phyloP scores from a whole-genome alignment of 768 basidiomycete species.

The Sistotremastrum suecicum region DNA sequence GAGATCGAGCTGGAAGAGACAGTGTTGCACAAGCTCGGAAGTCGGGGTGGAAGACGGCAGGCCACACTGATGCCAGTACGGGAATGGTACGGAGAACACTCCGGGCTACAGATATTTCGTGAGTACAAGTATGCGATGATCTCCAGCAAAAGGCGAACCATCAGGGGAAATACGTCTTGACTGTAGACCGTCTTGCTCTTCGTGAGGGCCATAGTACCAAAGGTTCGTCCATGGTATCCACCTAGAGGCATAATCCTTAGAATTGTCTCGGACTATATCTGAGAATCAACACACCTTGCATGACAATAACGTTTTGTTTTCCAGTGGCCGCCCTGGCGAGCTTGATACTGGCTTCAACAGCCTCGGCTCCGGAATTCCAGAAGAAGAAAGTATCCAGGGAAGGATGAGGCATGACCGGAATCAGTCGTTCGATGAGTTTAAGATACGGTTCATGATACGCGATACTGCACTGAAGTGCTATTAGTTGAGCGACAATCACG shows the following conservation, averaged over 20 bases:
- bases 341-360: constrained; percentile 81
- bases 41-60: constrained; percentile 39
- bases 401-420: constrained; percentile 81
- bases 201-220: constrained; percentile 88
- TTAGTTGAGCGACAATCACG: background rate
- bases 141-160: constrained; percentile 35
- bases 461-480: constrained; percentile 57
- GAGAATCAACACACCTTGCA: constrained; percentile 51
- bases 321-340: constrained; percentile 69
- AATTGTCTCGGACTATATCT: background rate
- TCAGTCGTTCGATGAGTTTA: constrained; percentile 67
- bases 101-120: constrained; percentile 43
- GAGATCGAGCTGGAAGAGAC: constrained; percentile 72
- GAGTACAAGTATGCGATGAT: background rate
- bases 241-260: constrained; percentile 21
- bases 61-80: constrained; percentile 84
- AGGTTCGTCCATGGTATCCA: constrained; percentile 86
- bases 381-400: constrained; percentile 95
- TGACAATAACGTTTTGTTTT: constrained; percentile 75
- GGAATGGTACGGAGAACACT: constrained; percentile 69
- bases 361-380: constrained; percentile 94
- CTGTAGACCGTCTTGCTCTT: constrained; percentile 87
- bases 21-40: constrained; percentile 42
- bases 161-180: constrained; percentile 61
- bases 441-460: constrained; percentile 80